phyloP scores from a whole-genome alignment of 352 stramenopile species.

The Phytopythium kandeliae region DNA sequence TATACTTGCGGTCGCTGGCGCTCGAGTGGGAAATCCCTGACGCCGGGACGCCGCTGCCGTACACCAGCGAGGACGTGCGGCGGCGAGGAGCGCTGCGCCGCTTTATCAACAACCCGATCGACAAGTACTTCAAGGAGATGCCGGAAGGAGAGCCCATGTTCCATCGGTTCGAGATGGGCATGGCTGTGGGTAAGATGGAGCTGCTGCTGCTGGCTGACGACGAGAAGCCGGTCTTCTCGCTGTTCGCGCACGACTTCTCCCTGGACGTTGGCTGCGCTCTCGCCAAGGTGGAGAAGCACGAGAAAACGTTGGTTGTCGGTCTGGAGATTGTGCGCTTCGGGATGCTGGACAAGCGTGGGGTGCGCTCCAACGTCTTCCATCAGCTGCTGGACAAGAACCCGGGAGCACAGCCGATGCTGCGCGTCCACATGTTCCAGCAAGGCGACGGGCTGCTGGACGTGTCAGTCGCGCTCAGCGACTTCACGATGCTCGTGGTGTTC shows the following conservation, averaged over 20 bases:
- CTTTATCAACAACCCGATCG: slow-evolving; percentile 57
- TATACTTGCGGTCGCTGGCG: slow-evolving; percentile 54
- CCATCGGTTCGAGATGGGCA: slow-evolving; percentile 42
- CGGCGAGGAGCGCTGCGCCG: slow-evolving; percentile 48
- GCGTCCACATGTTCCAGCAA: slow-evolving; percentile 37
- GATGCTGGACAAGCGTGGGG: slow-evolving; percentile 59
- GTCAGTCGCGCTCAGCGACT: slow-evolving; percentile 42
- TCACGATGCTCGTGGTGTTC: slow-evolving; percentile 72
- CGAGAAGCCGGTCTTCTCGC: slow-evolving; percentile 40
- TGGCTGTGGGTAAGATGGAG: slow-evolving; percentile 46
- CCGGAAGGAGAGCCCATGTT: slow-evolving; percentile 42
- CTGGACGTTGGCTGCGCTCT: slow-evolving; percentile 45
- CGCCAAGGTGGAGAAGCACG: slow-evolving; percentile 25
- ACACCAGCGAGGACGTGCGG: slow-evolving; percentile 32
- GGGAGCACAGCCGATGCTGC: slow-evolving; percentile 48
- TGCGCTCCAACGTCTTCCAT: slow-evolving; percentile 60
- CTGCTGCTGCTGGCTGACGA: slow-evolving; percentile 46
- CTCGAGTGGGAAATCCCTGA: slow-evolving; percentile 64
- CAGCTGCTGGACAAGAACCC: slow-evolving; percentile 76
- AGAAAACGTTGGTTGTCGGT: slow-evolving; percentile 31
- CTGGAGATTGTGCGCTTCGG: slow-evolving; percentile 61
- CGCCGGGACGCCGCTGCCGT: slow-evolving; percentile 40
- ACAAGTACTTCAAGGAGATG: slow-evolving; percentile 55
- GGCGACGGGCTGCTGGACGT: slow-evolving; percentile 54
- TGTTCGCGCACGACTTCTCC: slow-evolving; percentile 44